Evolutionary conservation across 495 filamentous ascomycete species (phyloP).

Genomic region (Xylaria palmicola): DNA sequence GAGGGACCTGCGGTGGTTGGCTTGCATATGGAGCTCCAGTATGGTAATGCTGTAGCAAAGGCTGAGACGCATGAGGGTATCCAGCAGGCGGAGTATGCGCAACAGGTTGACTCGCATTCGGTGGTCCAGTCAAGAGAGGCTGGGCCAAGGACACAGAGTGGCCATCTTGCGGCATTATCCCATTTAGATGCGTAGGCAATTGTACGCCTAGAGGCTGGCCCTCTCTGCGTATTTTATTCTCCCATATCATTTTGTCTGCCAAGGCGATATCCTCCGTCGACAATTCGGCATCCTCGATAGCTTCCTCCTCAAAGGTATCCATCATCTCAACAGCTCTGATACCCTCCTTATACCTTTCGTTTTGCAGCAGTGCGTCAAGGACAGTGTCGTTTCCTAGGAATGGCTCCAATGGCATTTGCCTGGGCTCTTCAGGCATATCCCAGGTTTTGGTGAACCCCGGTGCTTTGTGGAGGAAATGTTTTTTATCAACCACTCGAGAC

Average conservation of each 20-base stretch:
- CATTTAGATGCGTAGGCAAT: background rate
- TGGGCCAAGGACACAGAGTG: background rate
- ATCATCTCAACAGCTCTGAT: conserved; percentile 40
- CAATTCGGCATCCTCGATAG: conserved; percentile 32
- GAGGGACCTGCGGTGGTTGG: background rate
- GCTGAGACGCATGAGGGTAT: background rate
- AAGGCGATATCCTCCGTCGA: conserved; percentile 36
- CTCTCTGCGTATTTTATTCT: conserved; percentile 23
- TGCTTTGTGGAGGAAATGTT: conserved; percentile 62
- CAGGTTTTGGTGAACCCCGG: conserved; percentile 55
- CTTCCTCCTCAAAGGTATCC: conserved; percentile 49
- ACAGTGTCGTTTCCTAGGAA: conserved; percentile 65
- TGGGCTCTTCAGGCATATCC: conserved; percentile 51
- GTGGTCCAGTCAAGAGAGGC: background rate
- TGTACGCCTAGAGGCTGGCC: conserved; percentile 13
- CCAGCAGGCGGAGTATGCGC: too few species aligned
- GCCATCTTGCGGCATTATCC: background rate
- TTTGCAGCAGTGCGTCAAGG: conserved; percentile 65
- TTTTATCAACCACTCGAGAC: conserved; percentile 77
- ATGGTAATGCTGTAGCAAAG: background rate
- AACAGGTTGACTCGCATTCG: background rate
- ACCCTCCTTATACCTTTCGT: conserved; percentile 14
- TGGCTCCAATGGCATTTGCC: conserved; percentile 50
- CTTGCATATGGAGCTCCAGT: background rate
- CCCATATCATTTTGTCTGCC: conserved; percentile 25